Evolutionary conservation across 495 filamentous ascomycete species (phyloP).

Genomic region (Monascus purpureus): DNA sequence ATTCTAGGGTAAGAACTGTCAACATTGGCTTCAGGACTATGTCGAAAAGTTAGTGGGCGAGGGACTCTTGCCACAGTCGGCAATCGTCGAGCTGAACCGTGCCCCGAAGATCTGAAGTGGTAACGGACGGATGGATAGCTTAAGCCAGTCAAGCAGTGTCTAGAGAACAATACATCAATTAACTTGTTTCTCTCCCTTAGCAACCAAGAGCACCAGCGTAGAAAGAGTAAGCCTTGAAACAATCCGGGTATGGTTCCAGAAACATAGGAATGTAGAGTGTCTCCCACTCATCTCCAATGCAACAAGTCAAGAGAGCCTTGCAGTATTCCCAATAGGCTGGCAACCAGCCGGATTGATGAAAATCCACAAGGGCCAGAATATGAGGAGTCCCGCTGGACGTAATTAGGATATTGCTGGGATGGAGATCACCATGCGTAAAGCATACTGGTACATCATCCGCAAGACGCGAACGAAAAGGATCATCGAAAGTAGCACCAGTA

Average conservation of each 20-base stretch:
- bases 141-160: too few species aligned
- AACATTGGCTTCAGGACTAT: constrained; percentile 2
- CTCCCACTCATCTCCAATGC: neutral
- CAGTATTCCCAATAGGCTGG: constrained; percentile 27
- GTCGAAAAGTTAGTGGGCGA: constrained; percentile 2
- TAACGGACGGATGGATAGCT: too few species aligned
- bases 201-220: too few species aligned
- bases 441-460: constrained; percentile 11
- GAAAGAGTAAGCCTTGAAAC: neutral
- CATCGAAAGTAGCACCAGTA: neutral
- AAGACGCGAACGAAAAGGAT: constrained; percentile 1
- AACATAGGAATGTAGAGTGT: too few species aligned
- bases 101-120: too few species aligned
- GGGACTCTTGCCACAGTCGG: too few species aligned
- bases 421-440: constrained; percentile 25
- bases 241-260: neutral
- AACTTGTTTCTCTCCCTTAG: too few species aligned
- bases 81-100: too few species aligned
- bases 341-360: constrained; percentile 26
- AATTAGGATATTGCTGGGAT: constrained; percentile 25
- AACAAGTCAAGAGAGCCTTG: constrained; percentile 13
- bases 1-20: neutral
- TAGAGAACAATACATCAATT: too few species aligned
- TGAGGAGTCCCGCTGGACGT: constrained; percentile 7
- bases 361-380: constrained; percentile 20